Percentiles rank a stretch among this genome's conserved stretches.
These are phyloP conservation scores for Omphalea diandra DNA, from an alignment of 441 rosid species.

Conservation along the genomic window DNA sequence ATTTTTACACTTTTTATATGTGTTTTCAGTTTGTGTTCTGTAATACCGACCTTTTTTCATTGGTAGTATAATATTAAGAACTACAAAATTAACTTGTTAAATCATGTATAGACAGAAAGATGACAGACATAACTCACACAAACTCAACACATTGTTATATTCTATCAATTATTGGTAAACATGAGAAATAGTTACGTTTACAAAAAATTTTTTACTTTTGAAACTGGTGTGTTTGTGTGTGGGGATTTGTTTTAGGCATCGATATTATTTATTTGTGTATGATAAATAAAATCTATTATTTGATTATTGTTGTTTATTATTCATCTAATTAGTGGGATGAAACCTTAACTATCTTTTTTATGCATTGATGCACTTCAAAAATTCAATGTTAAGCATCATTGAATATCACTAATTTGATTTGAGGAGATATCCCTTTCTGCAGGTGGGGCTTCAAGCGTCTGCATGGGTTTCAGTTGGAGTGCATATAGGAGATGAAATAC, in stretches of 20 bases:
- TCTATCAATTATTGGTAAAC: not conserved
- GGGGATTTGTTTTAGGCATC: not conserved
- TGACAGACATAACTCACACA: not conserved
- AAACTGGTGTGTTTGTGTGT: too few relatives aligned
- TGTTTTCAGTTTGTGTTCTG: not conserved
- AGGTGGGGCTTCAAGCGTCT: constrained; percentile 87
- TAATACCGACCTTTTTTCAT: not conserved
- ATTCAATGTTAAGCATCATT: too few relatives aligned
- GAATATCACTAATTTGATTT: not conserved
- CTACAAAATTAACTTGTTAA: not conserved
- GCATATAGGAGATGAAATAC: constrained; percentile 78
- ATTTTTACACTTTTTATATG: not conserved
- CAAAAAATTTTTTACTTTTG: not conserved
- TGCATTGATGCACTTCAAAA: not conserved
- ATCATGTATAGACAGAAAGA: too few relatives aligned
- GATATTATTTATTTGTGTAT: not conserved
- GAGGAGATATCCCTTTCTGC: constrained; percentile 20
- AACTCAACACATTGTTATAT: not conserved
- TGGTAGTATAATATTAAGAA: not conserved
- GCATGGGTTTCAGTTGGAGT: constrained; percentile 78
- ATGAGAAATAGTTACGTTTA: not conserved
- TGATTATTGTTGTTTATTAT: not conserved
- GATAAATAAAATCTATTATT: not conserved
- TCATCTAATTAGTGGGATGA: not conserved
- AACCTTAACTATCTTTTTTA: not conserved